Evolutionary conservation across 768 basidiomycete genomes (phyloP).

Genomic region (Hebeloma cylindrosporum): DNA sequence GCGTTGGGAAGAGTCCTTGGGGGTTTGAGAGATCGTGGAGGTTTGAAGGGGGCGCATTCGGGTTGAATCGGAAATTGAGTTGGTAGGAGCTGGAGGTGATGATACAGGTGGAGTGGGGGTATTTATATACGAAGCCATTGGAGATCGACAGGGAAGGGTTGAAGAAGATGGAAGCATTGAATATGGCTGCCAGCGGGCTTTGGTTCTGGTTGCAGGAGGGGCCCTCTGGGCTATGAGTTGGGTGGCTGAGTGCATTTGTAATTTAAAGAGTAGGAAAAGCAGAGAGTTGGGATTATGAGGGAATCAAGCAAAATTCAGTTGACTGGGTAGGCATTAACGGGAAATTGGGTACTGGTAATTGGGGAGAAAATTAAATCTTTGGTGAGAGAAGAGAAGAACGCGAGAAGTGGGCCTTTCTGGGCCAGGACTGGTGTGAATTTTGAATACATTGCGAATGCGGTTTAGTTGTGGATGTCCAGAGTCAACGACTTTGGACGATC

Average conservation of each 20-base stretch:
- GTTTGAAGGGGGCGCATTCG: slow-evolving; percentile 19
- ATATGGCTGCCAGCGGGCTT: slow-evolving; percentile 85
- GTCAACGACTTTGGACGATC: slow-evolving; percentile 47
- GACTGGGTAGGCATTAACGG: slow-evolving; percentile 34
- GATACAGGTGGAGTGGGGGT: slow-evolving; percentile 59
- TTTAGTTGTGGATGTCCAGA: slow-evolving; percentile 38
- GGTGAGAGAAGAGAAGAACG: slow-evolving; percentile 15
- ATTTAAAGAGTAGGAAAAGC: slow-evolving; percentile 23
- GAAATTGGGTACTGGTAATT: slow-evolving; percentile 18
- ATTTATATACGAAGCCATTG: slow-evolving; percentile 52
- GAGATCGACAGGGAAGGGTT: slow-evolving; percentile 32
- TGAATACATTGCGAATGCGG: slow-evolving; percentile 42
- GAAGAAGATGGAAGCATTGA: slow-evolving; percentile 43
- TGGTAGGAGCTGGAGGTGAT: slow-evolving; percentile 32
- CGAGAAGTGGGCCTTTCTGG: slow-evolving; percentile 21
- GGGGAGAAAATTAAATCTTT: slow-evolving; percentile 9
- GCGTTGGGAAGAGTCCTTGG: slow-evolving; percentile 33
- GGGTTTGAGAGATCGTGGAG: slow-evolving; percentile 25
- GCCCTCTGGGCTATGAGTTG: slow-evolving; percentile 70
- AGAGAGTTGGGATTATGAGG: slow-evolving; percentile 28
- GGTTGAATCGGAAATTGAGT: slow-evolving; percentile 35
- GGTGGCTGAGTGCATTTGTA: slow-evolving; percentile 40
- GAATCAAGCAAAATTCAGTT: slow-evolving; percentile 32
- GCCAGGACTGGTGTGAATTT: slow-evolving; percentile 20
- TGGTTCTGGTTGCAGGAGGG: slow-evolving; percentile 62